Base-by-base conservation (phyloP, 2,329 filamentous ascomycete species). In the Pseudonectria foliicola region DNA sequence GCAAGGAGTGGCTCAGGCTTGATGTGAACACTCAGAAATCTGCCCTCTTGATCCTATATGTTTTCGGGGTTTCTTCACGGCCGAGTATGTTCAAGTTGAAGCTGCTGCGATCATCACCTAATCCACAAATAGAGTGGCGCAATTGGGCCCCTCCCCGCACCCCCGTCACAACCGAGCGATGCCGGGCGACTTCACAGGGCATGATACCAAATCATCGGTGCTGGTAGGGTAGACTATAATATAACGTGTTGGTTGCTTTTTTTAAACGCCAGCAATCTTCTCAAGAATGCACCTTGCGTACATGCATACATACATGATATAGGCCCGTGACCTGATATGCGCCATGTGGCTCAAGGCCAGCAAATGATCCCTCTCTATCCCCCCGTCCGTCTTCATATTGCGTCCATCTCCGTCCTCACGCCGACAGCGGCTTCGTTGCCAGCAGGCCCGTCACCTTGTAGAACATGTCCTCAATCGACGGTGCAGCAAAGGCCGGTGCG, bases 401-500 rank as follows among this genome's bases (percentile, higher is more conserved):
- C 39, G 37, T 45, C 44, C 23, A 33, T 46, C 37, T 27, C 38
- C 40, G 37, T 39, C 38, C 33, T 50, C 36, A 50, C 23, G 44
- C 44, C 11, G 54, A 50, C 28, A 67, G 46, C 11, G 75, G 69
- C 55, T 75, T 80, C 40, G 72, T 64, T 2, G 74, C 71, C 54
- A 83, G 77, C 8, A 63, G 49, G 30, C 53, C 74, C 10, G 82
- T 73, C 26, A 90, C 79, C 57, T 79, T 76, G 57, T 82, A 78
- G 54, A 89, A 88, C 63, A 86, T 73, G 43, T 87, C 83, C 57
- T 82, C 77, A 14, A 89, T 74, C 10, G 82, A 76, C 14, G 81
- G 79, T 50, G 82, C 71, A 1, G 81, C 79, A 52, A 82, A 83
- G 4, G 79, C 73, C 3, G 80, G 77, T 3, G 77, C 77, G 11